Evolutionary conservation across 352 stramenopile species (phyloP).

Genomic region (Pythium chondricola): DNA sequence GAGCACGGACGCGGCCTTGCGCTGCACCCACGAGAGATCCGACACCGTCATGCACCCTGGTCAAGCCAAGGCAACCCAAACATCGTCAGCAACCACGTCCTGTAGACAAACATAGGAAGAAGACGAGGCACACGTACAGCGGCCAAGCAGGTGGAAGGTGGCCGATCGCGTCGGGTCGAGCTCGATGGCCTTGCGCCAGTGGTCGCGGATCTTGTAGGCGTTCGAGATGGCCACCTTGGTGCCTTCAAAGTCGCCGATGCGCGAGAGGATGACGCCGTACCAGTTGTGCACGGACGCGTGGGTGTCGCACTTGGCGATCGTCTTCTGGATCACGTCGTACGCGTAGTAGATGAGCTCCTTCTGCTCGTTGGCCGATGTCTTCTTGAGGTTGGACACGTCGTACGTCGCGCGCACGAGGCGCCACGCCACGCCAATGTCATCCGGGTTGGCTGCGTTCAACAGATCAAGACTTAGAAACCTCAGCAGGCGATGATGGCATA

Average conservation of each 20-base stretch:
- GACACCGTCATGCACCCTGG: conserved; percentile 76
- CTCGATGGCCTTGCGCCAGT: conserved; percentile 72
- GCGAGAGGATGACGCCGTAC: conserved; percentile 81
- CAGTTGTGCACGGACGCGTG: conserved; percentile 78
- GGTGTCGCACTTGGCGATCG: no score
- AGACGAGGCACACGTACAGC: conserved; percentile 26
- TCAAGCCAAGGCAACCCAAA: background rate
- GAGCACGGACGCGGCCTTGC: conserved; percentile 73
- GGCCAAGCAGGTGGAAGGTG: conserved; percentile 72
- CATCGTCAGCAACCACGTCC: background rate
- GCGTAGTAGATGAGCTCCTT: no score
- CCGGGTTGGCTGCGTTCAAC: no score
- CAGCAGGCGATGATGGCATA: no score
- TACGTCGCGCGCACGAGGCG: no score
- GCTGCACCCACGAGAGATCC: conserved; percentile 81
- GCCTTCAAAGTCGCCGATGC: conserved; percentile 81
- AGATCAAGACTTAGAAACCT: no score
- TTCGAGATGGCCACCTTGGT: conserved; percentile 81
- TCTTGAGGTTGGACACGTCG: no score
- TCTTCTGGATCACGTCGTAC: conserved; percentile 44
- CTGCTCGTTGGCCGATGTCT: no score
- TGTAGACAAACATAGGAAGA: background rate
- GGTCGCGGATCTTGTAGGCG: conserved; percentile 72
- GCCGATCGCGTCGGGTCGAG: conserved; percentile 69
- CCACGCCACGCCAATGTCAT: no score